These are phyloP conservation scores for Brassica rapa DNA, from an alignment of 345 rosid genomes.

Conservation along the genomic window DNA sequence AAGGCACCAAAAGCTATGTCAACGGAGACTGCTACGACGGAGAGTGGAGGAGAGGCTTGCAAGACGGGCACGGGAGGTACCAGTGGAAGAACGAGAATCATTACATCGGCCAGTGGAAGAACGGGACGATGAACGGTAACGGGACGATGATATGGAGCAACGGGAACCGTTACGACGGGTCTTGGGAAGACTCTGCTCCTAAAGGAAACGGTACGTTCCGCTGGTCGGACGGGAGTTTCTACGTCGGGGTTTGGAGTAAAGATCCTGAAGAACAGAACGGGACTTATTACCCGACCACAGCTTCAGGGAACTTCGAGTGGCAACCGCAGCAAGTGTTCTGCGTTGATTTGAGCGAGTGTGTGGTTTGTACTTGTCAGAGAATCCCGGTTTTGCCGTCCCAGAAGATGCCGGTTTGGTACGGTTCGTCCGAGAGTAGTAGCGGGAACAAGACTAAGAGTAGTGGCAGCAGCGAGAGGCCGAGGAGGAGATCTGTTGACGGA, in stretches of 20 bases:
- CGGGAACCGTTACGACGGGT: conserved; percentile 88
- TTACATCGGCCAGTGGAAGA: conserved; percentile 83
- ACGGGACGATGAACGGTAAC: conserved; percentile 71
- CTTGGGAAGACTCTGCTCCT: conserved; percentile 86
- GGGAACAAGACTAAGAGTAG: conserved; percentile 36
- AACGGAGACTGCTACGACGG: conserved; percentile 88
- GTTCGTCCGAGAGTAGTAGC: conserved; percentile 39
- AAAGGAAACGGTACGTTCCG: conserved; percentile 84
- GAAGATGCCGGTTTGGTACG: conserved; percentile 70
- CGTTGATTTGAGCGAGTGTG: conserved; percentile 63
- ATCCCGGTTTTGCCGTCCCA: conserved; percentile 74
- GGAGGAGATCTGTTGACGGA: conserved; percentile 73
- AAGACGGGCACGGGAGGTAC: conserved; percentile 88
- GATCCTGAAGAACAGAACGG: conserved; percentile 78
- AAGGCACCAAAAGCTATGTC: conserved; percentile 64
- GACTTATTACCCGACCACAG: conserved; percentile 64
- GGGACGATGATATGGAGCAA: conserved; percentile 85
- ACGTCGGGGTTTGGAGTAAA: conserved; percentile 90
- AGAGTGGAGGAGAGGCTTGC: conserved; percentile 83
- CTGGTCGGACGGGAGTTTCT: conserved; percentile 76
- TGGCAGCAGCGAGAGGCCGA: conserved; percentile 39
- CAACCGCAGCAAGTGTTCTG: conserved; percentile 69
- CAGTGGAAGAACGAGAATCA: conserved; percentile 82
- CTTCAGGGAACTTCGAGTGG: conserved; percentile 69
- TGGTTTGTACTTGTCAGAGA: conserved; percentile 62